Evolutionary conservation across 345 rosid genomes (phyloP).

Genomic region (Brassica nigra): DNA sequence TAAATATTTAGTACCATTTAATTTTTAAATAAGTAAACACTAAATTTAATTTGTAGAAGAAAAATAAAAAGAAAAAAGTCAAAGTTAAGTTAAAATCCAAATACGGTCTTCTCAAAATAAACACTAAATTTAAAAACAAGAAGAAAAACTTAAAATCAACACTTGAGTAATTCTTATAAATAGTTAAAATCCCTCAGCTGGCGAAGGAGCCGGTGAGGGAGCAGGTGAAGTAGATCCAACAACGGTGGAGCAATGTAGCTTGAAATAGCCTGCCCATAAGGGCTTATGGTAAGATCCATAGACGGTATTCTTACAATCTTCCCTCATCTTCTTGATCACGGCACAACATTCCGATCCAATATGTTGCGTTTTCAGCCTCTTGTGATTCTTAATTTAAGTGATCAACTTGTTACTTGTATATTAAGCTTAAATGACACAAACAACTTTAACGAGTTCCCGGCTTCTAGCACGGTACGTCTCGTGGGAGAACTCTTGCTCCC

Average conservation of each 20-base stretch:
- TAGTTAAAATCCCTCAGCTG: conserved; percentile 9
- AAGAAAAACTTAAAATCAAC: neutral
- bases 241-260: conserved; percentile 24
- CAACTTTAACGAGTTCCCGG: too few species aligned
- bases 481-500: too few species aligned
- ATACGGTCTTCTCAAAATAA: neutral
- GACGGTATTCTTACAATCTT: conserved; percentile 32
- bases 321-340: conserved; percentile 22
- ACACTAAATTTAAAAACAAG: too few species aligned
- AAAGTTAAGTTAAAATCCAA: neutral
- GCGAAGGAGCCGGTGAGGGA: conserved; percentile 23
- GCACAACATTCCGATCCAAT: conserved; percentile 24
- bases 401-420: too few species aligned
- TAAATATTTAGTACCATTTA: neutral
- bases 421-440: too few species aligned
- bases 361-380: too few species aligned
- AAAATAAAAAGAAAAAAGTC: too few species aligned
- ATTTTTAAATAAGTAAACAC: too few species aligned
- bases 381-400: too few species aligned
- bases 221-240: conserved; percentile 1
- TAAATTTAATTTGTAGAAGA: too few species aligned
- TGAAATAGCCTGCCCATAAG: conserved; percentile 18
- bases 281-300: conserved; percentile 32
- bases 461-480: too few species aligned
- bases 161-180: neutral